These are phyloP conservation scores for Trametes maxima DNA, from an alignment of 768 basidiomycete species.

Conservation along the genomic window DNA sequence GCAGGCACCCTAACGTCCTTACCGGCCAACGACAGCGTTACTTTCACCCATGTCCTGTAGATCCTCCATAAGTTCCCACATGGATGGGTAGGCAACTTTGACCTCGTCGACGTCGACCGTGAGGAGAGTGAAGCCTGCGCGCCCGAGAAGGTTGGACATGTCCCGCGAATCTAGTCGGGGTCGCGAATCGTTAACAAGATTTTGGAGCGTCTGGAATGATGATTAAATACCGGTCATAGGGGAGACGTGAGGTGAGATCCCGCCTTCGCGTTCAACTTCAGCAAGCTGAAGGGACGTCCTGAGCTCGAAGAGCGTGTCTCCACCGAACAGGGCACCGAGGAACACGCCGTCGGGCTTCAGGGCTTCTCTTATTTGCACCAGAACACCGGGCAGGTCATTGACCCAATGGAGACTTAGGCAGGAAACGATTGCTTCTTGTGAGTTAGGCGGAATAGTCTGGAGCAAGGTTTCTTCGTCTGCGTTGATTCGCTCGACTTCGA, in stretches of 20 bases:
- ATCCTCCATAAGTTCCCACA: conserved; percentile 96
- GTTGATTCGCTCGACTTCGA: conserved; percentile 73
- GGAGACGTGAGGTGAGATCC: conserved; percentile 94
- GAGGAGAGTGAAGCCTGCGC: conserved; percentile 91
- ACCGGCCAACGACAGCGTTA: conserved; percentile 89
- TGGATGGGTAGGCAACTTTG: conserved; percentile 85
- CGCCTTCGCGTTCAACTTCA: conserved; percentile 91
- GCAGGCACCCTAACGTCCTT: conserved; percentile 22
- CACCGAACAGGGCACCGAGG: conserved; percentile 92
- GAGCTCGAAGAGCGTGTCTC: conserved; percentile 94
- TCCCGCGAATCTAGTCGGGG: conserved; percentile 76
- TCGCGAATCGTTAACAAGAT: background rate
- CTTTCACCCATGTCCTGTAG: conserved; percentile 96
- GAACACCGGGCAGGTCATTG: conserved; percentile 89
- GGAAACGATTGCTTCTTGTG: conserved; percentile 91
- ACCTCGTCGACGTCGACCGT: conserved; percentile 97
- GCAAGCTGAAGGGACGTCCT: conserved; percentile 94
- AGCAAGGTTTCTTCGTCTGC: conserved; percentile 86
- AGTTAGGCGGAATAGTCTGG: conserved; percentile 61
- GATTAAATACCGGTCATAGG: conserved; percentile 87
- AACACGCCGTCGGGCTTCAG: conserved; percentile 92
- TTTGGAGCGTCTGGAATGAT: background rate
- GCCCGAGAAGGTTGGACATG: conserved; percentile 86
- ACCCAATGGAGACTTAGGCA: conserved; percentile 96
- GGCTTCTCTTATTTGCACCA: conserved; percentile 85